Percentiles rank a stretch among this genome's conserved stretches.
phyloP scores from a whole-genome alignment of 208 protist species.

The Trypanosomatidae sp. region DNA sequence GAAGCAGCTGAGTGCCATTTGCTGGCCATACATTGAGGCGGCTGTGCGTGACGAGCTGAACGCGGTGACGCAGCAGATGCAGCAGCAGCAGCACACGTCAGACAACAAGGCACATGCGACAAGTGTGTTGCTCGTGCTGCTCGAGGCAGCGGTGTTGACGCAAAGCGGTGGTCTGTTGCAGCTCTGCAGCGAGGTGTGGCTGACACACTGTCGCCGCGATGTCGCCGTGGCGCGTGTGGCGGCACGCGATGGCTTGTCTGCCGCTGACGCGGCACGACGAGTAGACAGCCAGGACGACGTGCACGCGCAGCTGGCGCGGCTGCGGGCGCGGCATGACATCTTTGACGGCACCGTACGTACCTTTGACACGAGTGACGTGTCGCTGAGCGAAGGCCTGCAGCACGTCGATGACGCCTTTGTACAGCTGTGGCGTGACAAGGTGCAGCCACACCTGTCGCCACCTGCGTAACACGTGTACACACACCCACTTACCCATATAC shows the following conservation, averaged over 20 bases:
- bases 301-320: conserved; percentile 8
- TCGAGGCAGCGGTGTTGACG: conserved; percentile 63
- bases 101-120: neutral
- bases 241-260: conserved; percentile 22
- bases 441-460: conserved; percentile 4
- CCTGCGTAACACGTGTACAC: too few relatives aligned
- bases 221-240: conserved; percentile 32
- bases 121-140: conserved; percentile 21
- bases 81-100: neutral
- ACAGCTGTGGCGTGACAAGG: conserved; percentile 25
- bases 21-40: conserved; percentile 53
- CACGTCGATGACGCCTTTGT: conserved; percentile 24
- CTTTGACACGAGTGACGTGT: conserved; percentile 43
- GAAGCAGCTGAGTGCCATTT: conserved; percentile 43
- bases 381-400: conserved; percentile 24
- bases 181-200: conserved; percentile 50
- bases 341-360: conserved; percentile 14
- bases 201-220: conserved; percentile 29
- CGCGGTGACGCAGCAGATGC: neutral
- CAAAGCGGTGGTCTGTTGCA: conserved; percentile 15
- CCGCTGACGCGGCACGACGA: conserved; percentile 20
- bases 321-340: conserved; percentile 19
- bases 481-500: too few relatives aligned
- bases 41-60: conserved; percentile 19
- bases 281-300: conserved; percentile 26